These are phyloP conservation scores for Alternaria conjuncta DNA, from an alignment of 2,329 filamentous ascomycete species.

Conservation along the genomic window DNA sequence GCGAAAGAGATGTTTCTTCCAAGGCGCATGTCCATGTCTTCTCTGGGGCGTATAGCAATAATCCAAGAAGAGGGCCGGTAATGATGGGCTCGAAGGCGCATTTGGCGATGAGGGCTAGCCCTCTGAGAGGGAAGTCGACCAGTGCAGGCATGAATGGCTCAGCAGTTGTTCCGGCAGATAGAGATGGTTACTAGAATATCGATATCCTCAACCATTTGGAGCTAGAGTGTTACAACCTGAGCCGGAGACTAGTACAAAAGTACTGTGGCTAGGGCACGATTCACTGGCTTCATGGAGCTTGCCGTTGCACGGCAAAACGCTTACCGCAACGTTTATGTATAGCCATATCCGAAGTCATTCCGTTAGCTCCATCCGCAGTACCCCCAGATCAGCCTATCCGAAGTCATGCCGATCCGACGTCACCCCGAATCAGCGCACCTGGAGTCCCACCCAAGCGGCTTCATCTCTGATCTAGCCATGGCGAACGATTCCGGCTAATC, in stretches of 20 bases:
- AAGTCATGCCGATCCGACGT: neutral
- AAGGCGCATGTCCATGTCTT: neutral
- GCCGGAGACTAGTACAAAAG: neutral
- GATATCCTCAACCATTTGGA: neutral
- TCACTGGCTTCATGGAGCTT: neutral
- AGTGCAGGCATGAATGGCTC: neutral
- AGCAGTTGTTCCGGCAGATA: neutral
- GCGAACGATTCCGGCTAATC: neutral
- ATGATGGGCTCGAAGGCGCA: constrained; percentile 1
- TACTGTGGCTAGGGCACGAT: neutral
- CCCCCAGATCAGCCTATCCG: neutral
- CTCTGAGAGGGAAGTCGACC: neutral
- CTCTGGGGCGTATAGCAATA: constrained; percentile 1
- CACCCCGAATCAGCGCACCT: neutral
- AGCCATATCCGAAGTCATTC: neutral
- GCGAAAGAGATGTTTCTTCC: neutral
- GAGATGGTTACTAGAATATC: neutral
- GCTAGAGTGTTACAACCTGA: neutral
- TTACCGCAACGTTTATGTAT: neutral
- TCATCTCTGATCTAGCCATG: neutral
- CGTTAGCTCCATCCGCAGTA: neutral
- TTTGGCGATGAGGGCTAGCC: neutral
- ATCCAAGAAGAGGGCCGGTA: constrained; percentile 1
- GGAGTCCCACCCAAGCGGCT: neutral
- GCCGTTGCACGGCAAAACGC: neutral